Base-by-base conservation (phyloP, 495 filamentous ascomycete genomes). In the Aspergillus nanangensis region DNA sequence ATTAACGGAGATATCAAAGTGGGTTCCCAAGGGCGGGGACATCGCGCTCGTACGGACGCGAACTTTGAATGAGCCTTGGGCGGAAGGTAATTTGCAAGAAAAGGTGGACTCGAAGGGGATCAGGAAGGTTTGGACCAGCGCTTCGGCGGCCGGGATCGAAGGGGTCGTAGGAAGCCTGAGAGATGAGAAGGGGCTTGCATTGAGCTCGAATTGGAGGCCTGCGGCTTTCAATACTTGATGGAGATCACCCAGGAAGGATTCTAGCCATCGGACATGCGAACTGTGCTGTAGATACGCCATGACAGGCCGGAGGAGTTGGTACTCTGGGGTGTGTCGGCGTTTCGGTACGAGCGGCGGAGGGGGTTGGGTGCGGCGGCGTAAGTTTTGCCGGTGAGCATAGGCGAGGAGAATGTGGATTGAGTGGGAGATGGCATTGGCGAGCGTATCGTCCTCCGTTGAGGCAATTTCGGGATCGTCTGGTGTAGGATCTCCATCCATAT, bases 341-440 rank as follows among this genome's bases (percentile, higher is more conserved):
- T 64, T 62, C 5, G 65, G 67, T 2, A 71, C 72, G n/a, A 86
- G 58, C 0, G 83, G 79, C 0, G 74, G 74, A 15, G 85, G 82
- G 0, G 72, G 61, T 47, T 81, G 78, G 5, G 78, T 83, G 31
- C 87, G 76, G 3, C 73, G 76, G 10, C 72, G 71, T 10, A 85
- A 70, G 34, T 81, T 88, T 48, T 83, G 77, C 17, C 81, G 74
- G 58, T 94, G 87, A 8, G 82, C 76, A 50, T 86, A 80, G 22
- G 76, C 75, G n/a, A 92, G 77, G 3, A 91, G 74, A 31, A 92
- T 74, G 14, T 82, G 79, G 11, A 90, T 73, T 1, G 78, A 73
- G 47, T 82, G 63, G 4, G 71, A 74, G 18, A 85, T 66, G 1
- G 69, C 74, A 50, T 83, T 66, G 2, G 85, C 81, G 29, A 82